Evolutionary conservation across 179 eudicot species (phyloP).

Genomic region (Silene noctiflora): DNA sequence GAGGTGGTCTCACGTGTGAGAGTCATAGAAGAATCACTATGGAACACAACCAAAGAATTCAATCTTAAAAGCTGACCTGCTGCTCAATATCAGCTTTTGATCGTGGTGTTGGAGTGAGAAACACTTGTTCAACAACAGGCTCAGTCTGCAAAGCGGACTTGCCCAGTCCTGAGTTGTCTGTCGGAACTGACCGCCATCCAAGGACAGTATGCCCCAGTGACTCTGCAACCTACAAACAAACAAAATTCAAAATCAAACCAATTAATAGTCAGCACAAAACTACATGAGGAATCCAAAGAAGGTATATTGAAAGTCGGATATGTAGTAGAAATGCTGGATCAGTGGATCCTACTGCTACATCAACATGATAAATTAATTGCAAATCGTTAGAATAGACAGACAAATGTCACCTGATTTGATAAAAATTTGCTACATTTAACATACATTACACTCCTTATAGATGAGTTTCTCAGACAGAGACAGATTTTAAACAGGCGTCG

Average conservation of each 20-base stretch:
- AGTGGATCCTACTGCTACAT: neutral
- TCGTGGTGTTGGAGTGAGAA: conserved; percentile 71
- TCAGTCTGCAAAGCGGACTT: conserved; percentile 89
- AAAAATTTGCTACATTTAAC: neutral
- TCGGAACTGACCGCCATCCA: conserved; percentile 91
- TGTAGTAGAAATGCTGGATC: neutral
- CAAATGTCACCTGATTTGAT: too few species aligned
- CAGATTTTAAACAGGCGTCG: neutral
- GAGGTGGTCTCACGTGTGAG: neutral
- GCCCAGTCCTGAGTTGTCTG: conserved; percentile 90
- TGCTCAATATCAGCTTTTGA: conserved; percentile 89
- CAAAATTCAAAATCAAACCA: conserved; percentile 3
- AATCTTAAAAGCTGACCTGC: conserved; percentile 48
- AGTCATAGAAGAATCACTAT: neutral
- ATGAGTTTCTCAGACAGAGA: neutral
- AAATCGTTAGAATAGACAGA: neutral
- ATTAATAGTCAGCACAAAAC: neutral
- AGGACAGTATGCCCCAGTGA: conserved; percentile 95
- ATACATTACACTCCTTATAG: neutral
- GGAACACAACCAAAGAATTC: neutral
- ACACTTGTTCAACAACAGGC: conserved; percentile 95
- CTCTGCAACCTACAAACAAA: conserved; percentile 68
- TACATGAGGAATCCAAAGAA: neutral
- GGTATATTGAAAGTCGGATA: neutral
- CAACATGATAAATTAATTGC: neutral